These are phyloP conservation scores for Paecilomyces sp. DNA, from an alignment of 2,329 filamentous ascomycete genomes.

Conservation along the genomic window DNA sequence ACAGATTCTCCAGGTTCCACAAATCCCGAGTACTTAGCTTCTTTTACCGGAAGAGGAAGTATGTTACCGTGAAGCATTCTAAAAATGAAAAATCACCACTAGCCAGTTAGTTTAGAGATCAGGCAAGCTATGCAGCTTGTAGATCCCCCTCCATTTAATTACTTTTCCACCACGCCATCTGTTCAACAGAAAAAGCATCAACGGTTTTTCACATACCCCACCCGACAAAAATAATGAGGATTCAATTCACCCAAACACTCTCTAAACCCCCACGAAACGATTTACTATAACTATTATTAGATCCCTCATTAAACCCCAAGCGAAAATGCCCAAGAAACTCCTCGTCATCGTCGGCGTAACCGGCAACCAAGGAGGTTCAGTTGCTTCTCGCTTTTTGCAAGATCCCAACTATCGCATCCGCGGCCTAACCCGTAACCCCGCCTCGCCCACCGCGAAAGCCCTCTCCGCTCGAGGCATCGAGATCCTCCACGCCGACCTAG, in stretches of 20 bases:
- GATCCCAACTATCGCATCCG: constrained; percentile 18
- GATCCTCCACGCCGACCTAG: constrained; percentile 18
- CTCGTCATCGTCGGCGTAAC: constrained; percentile 11
- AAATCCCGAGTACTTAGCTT: not conserved
- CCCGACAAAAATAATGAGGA: not conserved
- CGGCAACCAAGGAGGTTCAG: constrained; percentile 17
- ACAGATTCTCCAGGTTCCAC: not conserved
- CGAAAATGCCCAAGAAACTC: not conserved
- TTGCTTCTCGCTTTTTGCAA: constrained; percentile 15
- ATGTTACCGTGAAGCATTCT: not conserved
- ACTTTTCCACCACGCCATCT: not conserved
- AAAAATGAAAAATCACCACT: not conserved
- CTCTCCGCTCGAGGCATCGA: constrained; percentile 19
- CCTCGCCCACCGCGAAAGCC: constrained; percentile 10
- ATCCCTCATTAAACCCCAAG: no score
- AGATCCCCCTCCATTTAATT: not conserved
- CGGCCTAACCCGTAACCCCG: constrained; percentile 20
- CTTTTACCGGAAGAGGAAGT: not conserved
- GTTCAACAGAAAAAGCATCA: no score
- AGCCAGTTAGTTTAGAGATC: not conserved
- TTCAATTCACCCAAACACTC: not conserved
- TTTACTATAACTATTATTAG: not conserved
- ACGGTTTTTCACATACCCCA: no score
- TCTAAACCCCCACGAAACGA: not conserved
- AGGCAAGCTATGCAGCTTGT: not conserved